Evolutionary conservation across 2,329 filamentous ascomycete species (phyloP), one percentile per base, ranked within the genome.

Genomic region (Hirsutella thompsonii): DNA sequence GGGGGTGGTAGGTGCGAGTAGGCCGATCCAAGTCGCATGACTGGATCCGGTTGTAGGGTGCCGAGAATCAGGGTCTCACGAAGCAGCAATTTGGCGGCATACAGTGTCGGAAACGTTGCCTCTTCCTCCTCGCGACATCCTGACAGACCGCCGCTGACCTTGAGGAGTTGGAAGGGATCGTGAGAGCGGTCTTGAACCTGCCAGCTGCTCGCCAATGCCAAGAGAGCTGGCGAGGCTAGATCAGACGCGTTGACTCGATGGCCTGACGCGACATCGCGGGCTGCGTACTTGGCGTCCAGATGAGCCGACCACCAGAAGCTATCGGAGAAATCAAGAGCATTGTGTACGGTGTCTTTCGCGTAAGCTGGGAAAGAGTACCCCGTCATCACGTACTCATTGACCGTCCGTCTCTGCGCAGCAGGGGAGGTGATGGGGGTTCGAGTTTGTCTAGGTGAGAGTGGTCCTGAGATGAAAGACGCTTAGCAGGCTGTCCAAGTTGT

Each of bases 231-330:
- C 1, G 73, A 69, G 6, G 68, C 56, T 21, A 63, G 58, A 11
- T 63, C 59, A 10, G 60, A 51, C 2, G 60, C 52, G 3, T 67
- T 62, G 42, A 57, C 43, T 38, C 37, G 44, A 16, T 43, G 40
- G 4, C 50, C 49, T 8, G 42, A 38, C 11, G 44, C 41, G 20
- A 36, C 40, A 18, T 52, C 40, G 18, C 45, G 42, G 20, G 49
- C 41, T n/a, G 49, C 49, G 36, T 51, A 50, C 33, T 44, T 46
- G n/a, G 54, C 44, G 35, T 55, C 64, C 20, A 70, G 54, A 46
- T 73, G 67, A 37, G 72, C 70, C 14, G 67, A 70, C 68, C 70
- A 73, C 73, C 73, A 77, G 49, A 77, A 76, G 2, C 63, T 63
- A 47, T 77, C 73, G 26, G 69, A 61, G 42, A 72, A 75, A 48